Evolutionary conservation across 2,329 filamentous ascomycete species (phyloP), one percentile per base, ranked within the genome.

Genomic region (Reticulascus tulasneorum): DNA sequence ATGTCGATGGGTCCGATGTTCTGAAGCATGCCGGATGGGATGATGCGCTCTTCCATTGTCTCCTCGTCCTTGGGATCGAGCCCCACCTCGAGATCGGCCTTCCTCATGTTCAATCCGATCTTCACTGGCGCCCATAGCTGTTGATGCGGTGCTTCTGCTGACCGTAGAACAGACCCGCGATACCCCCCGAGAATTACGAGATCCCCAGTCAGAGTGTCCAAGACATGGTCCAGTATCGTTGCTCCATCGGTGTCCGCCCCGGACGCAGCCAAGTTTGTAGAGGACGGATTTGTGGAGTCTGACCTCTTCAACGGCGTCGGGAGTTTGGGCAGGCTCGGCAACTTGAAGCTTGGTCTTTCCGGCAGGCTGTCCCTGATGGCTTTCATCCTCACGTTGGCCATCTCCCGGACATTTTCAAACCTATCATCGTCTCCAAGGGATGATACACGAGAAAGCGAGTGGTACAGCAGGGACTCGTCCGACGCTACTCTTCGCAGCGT

Each of bases 71-170:
- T 84, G 3, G 78, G 78, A 11, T 85, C 75, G 5, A 96, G 63
- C 0, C 89, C 90, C 9, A 97, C 83, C 56, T 94, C 88, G 5
- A 97, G 70, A 55, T 97, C 87, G 3, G 91, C 90, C 55, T 93
- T 95, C 37, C 90, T 82, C 43, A 96, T 77, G 49, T 94, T 95
- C 33, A 97, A 66, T 1, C 91, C 90, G 19, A 95, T 83, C 60
- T 96, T 96, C 53, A 96, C 82, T 0, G 90, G 90, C 2, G 94
- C 86, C 91, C 91, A 97, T 0, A 95, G 66, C 55, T 94, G 88
- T n/a, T 88, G 80, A 52, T 91, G 79, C 5, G 86, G 84, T 8
- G 85, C 76, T 44, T 88, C 82, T 9, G 87, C 84, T 9, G 88
- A 94, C 20, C 90, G 80, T 20, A 97, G 62, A n/a, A 96, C 74